phyloP scores from a whole-genome alignment of 2,329 filamentous ascomycete species.

The Fusarium sp. region DNA sequence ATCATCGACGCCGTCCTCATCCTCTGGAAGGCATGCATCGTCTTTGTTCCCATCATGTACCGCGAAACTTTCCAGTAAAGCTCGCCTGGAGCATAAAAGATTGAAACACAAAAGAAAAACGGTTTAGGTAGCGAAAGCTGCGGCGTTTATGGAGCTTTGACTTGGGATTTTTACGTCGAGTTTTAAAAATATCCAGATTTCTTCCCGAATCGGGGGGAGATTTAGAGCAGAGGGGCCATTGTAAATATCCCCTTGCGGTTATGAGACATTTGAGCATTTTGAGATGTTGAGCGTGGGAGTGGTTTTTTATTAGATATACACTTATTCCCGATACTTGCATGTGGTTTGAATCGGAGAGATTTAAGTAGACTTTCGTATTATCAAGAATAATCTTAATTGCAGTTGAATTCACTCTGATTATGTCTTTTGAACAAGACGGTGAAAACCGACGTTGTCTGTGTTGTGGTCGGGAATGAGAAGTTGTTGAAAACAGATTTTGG shows the following conservation, averaged over 20 bases:
- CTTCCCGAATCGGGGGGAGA: constrained; percentile 1
- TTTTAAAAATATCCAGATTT: constrained; percentile 20
- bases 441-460: not conserved
- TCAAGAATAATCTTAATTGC: constrained; percentile 47
- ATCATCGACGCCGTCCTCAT: constrained; percentile 77
- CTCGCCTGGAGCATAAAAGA: not conserved
- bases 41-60: constrained; percentile 87
- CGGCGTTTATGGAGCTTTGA: constrained; percentile 45
- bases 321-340: constrained; percentile 7
- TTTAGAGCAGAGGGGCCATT: constrained; percentile 5
- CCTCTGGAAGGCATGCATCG: constrained; percentile 84
- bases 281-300: constrained; percentile 33
- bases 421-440: not conserved
- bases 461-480: not conserved
- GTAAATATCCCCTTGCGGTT: constrained; percentile 28
- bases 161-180: constrained; percentile 36
- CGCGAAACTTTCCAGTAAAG: constrained; percentile 66
- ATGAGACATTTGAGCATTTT: constrained; percentile 45
- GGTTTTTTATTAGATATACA: constrained; percentile 31
- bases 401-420: constrained; percentile 2
- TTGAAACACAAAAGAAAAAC: constrained; percentile 7
- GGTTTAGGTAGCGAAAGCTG: constrained; percentile 34
- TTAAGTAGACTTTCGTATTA: constrained; percentile 25
- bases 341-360: constrained; percentile 6
- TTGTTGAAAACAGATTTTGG: not conserved